Evolutionary conservation across 805 yeast species (phyloP), one percentile per base, ranked within the genome.

Genomic region (Debaryomyces castellii): DNA sequence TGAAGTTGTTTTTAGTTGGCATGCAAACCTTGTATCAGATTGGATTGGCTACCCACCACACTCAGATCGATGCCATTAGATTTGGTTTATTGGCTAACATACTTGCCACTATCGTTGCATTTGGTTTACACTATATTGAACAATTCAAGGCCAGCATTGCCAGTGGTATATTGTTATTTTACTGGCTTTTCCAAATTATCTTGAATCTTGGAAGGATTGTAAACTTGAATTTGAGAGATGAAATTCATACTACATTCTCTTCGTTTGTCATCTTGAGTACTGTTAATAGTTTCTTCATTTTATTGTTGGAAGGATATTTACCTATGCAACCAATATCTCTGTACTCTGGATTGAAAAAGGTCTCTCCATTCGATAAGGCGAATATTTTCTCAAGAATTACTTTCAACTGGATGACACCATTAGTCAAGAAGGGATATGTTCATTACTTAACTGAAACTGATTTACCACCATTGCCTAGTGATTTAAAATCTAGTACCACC

Each of bases 381-480:
- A 83, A 91, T 60, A 69, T 90, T 12, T 80, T 92, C 51, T 85
- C 96, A 2, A 73, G 79, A 43, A 70, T 92, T 42, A 84, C 96
- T 0, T 92, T 94, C 63, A 69, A 83, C 22, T 94, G 99, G 98
- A 89, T 94, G 96, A 82, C 89, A 17, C 82, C 78, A 1, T 69
- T 94, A 57, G 89, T 94, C 84, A 78, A 70, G 53, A 80, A 80
- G 43, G 98, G 98, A 12, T 86, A 85, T 57, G 69, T 74, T 35
- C 80, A 80, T 49, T 81, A 57, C 55, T 70, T 82, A 55, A 63
- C 50, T 64, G 76, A 78, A 53, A 64, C 69, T 2, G 97, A 92
- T 64, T 77, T 92, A 48, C 97, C 96, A 14, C 77, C 80, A 14
- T 77, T 94, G 41, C 97, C 98, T 10, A 63, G 67, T 1, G 78